Evolutionary conservation across 2,329 filamentous ascomycete species (phyloP).

Genomic region (Cercospora janseana): DNA sequence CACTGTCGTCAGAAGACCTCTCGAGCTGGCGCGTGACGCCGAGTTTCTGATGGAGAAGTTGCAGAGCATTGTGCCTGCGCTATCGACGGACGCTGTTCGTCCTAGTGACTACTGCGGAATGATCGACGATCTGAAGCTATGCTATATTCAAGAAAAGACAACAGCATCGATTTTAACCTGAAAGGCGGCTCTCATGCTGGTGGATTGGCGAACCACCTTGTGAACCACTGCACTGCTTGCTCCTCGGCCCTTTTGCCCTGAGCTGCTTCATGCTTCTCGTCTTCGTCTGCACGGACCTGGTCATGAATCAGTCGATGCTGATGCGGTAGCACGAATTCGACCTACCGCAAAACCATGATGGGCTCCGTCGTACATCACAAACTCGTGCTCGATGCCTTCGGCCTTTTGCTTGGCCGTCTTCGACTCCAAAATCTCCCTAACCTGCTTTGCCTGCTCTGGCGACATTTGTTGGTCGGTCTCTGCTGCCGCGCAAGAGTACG

Average conservation of each 20-base stretch:
- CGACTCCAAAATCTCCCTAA: slow-evolving; percentile 34
- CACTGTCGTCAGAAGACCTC: slow-evolving; percentile 31
- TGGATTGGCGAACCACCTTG: slow-evolving; percentile 35
- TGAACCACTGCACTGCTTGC: slow-evolving; percentile 42
- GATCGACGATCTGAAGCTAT: slow-evolving; percentile 23
- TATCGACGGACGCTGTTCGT: slow-evolving; percentile 18
- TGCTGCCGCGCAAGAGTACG: slow-evolving; percentile 38
- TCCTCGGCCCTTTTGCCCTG: slow-evolving; percentile 40
- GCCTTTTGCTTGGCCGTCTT: slow-evolving; percentile 38
- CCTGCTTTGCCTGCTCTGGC: slow-evolving; percentile 35
- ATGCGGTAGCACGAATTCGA: not conserved
- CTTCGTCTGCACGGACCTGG: slow-evolving; percentile 34
- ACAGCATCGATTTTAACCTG: too few relatives aligned
- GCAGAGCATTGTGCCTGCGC: slow-evolving; percentile 6
- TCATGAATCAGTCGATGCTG: not conserved
- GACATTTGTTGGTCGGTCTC: slow-evolving; percentile 35
- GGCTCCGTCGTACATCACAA: slow-evolving; percentile 39
- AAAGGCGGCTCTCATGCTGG: slow-evolving; percentile 1
- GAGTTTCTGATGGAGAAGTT: slow-evolving; percentile 27
- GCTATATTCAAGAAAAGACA: slow-evolving; percentile 29
- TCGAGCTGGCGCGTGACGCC: slow-evolving; percentile 26
- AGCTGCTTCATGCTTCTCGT: slow-evolving; percentile 36
- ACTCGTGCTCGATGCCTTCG: slow-evolving; percentile 39
- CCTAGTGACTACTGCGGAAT: slow-evolving; percentile 24
- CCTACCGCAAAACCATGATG: slow-evolving; percentile 41